Evolutionary conservation across 2,329 filamentous ascomycete species (phyloP).

Genomic region (Fusarium nanum): DNA sequence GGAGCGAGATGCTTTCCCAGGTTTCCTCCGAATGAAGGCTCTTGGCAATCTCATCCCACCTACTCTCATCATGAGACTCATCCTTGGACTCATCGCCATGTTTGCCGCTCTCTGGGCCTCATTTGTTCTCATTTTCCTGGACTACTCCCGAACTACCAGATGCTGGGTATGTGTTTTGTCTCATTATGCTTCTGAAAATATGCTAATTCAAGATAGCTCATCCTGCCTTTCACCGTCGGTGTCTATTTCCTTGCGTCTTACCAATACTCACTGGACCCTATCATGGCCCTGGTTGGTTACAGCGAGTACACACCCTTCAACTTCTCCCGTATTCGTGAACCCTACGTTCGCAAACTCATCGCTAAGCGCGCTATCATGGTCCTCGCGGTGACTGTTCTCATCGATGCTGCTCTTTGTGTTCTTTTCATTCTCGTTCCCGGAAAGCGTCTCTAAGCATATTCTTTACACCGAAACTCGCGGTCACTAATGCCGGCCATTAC

Average conservation of each 20-base stretch:
- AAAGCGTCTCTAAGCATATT: conserved; percentile 71
- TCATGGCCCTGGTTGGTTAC: conserved; percentile 87
- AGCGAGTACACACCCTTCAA: conserved; percentile 98
- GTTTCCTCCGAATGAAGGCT: conserved; percentile 93
- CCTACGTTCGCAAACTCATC: conserved; percentile 88
- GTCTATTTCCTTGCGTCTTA: conserved; percentile 91
- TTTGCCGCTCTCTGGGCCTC: conserved; percentile 95
- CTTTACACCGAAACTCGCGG: conserved; percentile 13
- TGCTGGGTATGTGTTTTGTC: conserved; percentile 77
- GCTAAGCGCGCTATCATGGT: conserved; percentile 86
- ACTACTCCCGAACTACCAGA: conserved; percentile 77
- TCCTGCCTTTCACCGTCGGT: conserved; percentile 91
- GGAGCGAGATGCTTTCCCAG: conserved; percentile 99
- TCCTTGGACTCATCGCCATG: conserved; percentile 82
- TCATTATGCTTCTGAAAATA: background rate
- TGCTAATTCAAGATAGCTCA: conserved; percentile 58
- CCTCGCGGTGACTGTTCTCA: conserved; percentile 76
- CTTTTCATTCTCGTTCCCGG: conserved; percentile 97
- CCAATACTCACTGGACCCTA: conserved; percentile 93
- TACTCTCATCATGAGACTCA: conserved; percentile 86
- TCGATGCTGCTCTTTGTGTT: conserved; percentile 85
- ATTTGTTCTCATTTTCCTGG: conserved; percentile 91
- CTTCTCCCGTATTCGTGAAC: conserved; percentile 88
- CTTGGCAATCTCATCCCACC: conserved; percentile 94
- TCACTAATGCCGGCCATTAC: conserved; percentile 44